Base-by-base conservation (phyloP, 2,329 filamentous ascomycete species). In the Arthrinium puccinioides region DNA sequence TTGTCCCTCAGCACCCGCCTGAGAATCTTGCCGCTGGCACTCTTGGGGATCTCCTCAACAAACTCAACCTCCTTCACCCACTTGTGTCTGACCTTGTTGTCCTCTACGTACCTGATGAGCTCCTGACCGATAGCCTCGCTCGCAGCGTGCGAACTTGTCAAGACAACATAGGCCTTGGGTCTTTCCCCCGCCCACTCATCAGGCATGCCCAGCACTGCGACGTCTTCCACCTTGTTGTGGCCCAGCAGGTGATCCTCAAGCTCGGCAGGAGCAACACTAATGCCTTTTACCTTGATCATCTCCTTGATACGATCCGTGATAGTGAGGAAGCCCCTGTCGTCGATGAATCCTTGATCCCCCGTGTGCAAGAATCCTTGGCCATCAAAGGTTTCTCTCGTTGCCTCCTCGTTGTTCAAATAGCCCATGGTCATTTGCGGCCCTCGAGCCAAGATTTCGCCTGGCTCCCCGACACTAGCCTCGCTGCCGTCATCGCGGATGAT, bases 371-470 rank as follows among this genome's bases (percentile, higher is more conserved):
- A 92, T 2, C 79, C 69, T 35, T 80, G 69, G 43, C 62, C 64
- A 1, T 79, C 54, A 51, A 87, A 96, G 0, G 88, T 94, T 55
- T 94, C 87, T 36, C 74, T 69, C 14, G 81, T 94, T 3, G 89
- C 87, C 52, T 85, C 82, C 27, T 84, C 79, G 53, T 95, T 94
- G 62, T 94, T 84, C 37, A 94, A 64, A 49, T 96, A 96, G 1
- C 89, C 89, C 1, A 95, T 61, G 0, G 84, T 79, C 1, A 94
- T 76, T 1, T 81, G 81, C 0, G 87, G 88, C 0, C 77, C 78
- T 54, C 87, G 84, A 15, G 94, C 75, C 15, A 86, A 70, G 10
- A 96, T 72, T 60, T 96, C 89, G 24, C 89, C 89, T 0, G 82
- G 84, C 44, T 90, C 65, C 47, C 63, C 57, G 18, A 54, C 72